Conservation (phyloP, 495 filamentous ascomycete species). For the Aspergillus nidulans region DNA sequence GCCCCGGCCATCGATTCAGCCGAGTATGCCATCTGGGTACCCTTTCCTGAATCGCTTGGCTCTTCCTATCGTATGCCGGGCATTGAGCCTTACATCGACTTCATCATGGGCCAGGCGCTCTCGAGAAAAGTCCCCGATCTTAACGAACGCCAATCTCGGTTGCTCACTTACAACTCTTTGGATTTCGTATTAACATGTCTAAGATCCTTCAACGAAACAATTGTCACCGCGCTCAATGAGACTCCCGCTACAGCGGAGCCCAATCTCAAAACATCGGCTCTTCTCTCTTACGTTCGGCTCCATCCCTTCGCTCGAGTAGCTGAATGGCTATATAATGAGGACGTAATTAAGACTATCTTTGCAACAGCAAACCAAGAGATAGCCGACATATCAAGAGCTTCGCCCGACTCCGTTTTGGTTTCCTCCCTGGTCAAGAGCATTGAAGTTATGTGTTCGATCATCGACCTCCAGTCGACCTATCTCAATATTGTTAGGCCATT, state of each 20-base stretch:
- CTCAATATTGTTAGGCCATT: conserved; percentile 77
- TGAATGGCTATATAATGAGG: conserved; percentile 96
- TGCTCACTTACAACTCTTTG: conserved; percentile 73
- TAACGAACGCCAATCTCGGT: conserved; percentile 54
- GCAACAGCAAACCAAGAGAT: conserved; percentile 68
- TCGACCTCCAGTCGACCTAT: conserved; percentile 88
- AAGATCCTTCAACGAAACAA: conserved; percentile 82
- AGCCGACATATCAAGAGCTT: conserved; percentile 57
- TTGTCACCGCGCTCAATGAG: conserved; percentile 75
- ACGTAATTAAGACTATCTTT: conserved; percentile 75
- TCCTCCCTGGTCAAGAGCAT: conserved; percentile 68
- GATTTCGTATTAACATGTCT: conserved; percentile 73
- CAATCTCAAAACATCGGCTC: conserved; percentile 62
- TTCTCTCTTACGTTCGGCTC: conserved; percentile 72
- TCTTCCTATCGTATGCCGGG: conserved; percentile 72
- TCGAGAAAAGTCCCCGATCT: conserved; percentile 55
- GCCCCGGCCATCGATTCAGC: conserved; percentile 49
- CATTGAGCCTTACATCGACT: conserved; percentile 90
- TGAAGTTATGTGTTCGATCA: conserved; percentile 71
- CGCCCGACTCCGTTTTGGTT: conserved; percentile 69
- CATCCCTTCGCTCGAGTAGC: conserved; percentile 91
- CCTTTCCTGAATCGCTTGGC: conserved; percentile 89
- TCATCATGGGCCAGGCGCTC: conserved; percentile 72
- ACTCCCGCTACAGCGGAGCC: conserved; percentile 68
- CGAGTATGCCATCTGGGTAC: conserved; percentile 58